Percentiles rank a stretch among this genome's conserved stretches.
Evolutionary conservation across 148 eudicot species (phyloP).

Genomic region (Mesembryanthemum crystallinum): DNA sequence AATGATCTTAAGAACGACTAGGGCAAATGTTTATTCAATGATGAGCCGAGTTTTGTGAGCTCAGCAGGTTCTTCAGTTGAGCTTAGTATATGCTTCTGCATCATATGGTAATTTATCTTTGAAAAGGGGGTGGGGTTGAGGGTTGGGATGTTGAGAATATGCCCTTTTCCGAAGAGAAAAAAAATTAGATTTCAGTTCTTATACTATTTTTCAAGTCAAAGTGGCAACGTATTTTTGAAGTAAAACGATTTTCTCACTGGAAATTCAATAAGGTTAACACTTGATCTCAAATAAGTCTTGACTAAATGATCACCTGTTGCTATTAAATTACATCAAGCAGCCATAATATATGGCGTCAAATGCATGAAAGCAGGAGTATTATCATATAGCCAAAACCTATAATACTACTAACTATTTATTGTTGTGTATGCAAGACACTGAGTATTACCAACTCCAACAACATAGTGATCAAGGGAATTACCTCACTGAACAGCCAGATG

Average conservation of each 20-base stretch:
- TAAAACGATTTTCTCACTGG: background rate
- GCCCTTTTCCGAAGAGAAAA: too few species aligned
- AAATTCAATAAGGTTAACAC: background rate
- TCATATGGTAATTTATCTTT: too few species aligned
- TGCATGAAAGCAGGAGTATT: background rate
- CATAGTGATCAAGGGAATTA: slow-evolving; percentile 41
- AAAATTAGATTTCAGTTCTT: too few species aligned
- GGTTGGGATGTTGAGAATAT: too few species aligned
- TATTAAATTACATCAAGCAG: slow-evolving; percentile 4
- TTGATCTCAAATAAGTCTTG: background rate
- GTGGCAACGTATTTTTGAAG: background rate
- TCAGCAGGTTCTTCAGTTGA: too few species aligned
- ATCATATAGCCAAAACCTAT: background rate
- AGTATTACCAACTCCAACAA: slow-evolving; percentile 38
- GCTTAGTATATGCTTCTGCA: too few species aligned
- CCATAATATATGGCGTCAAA: background rate
- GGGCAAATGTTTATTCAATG: too few species aligned
- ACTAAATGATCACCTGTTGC: background rate
- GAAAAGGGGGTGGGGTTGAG: too few species aligned
- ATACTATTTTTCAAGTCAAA: background rate
- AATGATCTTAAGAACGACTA: too few species aligned
- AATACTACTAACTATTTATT: background rate
- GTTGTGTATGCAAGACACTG: slow-evolving; percentile 38
- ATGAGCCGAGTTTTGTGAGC: too few species aligned
- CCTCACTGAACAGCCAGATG: slow-evolving; percentile 53